phyloP scores from a whole-genome alignment of 2,329 filamentous ascomycete genomes.

The Arthrobotrys pseudoclavata region DNA sequence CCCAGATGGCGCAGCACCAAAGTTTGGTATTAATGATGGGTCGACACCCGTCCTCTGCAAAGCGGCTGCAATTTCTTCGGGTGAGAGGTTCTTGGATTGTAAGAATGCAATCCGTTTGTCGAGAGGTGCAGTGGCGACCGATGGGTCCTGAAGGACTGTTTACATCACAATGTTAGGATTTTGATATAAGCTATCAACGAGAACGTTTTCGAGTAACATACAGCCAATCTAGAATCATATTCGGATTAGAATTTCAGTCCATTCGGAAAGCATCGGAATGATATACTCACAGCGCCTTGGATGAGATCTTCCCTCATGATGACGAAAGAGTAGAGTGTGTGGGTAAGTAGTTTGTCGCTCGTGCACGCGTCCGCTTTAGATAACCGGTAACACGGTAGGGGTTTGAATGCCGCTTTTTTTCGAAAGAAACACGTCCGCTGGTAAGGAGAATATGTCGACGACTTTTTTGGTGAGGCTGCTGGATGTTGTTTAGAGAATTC shows the following conservation, averaged over 20 bases:
- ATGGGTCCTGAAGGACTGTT: conserved; percentile 91
- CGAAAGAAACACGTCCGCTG: conserved; percentile 29
- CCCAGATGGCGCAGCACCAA: conserved; percentile 68
- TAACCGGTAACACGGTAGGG: conserved; percentile 7
- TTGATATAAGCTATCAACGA: neutral
- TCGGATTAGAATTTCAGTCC: conserved; percentile 10
- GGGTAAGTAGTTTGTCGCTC: neutral
- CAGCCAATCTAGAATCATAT: conserved; percentile 39
- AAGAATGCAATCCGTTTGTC: conserved; percentile 94
- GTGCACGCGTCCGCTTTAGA: conserved; percentile 45
- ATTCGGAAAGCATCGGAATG: neutral
- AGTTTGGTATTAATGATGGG: conserved; percentile 68
- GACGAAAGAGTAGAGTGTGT: conserved; percentile 30
- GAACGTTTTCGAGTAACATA: conserved; percentile 16
- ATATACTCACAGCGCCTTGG: conserved; percentile 54
- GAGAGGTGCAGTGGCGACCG: conserved; percentile 86
- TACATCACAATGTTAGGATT: conserved; percentile 39
- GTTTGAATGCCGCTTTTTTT: neutral
- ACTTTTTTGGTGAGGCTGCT: neutral
- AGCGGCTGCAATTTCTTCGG: conserved; percentile 91
- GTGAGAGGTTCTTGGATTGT: conserved; percentile 95
- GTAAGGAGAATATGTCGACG: conserved; percentile 16
- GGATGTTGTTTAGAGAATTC: conserved; percentile 23
- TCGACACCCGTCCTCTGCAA: conserved; percentile 80
- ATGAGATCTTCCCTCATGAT: conserved; percentile 59